phyloP scores from a whole-genome alignment of 805 yeast species.

The Nakazawaea siamensis region DNA sequence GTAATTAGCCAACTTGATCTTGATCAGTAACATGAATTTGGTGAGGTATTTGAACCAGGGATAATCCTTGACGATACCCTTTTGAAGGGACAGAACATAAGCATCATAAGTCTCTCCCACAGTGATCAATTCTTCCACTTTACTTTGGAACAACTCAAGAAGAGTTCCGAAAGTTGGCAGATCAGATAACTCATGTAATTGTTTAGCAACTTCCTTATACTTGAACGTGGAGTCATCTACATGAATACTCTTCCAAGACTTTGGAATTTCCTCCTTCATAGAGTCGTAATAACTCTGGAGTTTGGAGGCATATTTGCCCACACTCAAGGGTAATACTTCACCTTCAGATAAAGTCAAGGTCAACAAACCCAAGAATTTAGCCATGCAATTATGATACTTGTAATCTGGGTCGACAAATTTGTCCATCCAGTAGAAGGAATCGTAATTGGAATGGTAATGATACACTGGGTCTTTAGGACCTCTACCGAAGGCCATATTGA shows the following conservation, averaged over 20 bases:
- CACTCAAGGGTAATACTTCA: slow-evolving; percentile 44
- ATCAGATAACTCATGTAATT: slow-evolving; percentile 11
- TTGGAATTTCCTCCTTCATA: slow-evolving; percentile 18
- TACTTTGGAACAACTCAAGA: slow-evolving; percentile 6
- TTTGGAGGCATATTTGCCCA: slow-evolving; percentile 36
- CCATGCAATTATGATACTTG: slow-evolving; percentile 43
- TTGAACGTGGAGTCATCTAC: slow-evolving; percentile 3
- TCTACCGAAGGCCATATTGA: slow-evolving; percentile 37
- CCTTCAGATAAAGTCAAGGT: slow-evolving; percentile 46
- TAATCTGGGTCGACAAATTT: slow-evolving; percentile 44
- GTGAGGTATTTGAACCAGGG: slow-evolving; percentile 67
- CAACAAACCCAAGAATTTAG: slow-evolving; percentile 52
- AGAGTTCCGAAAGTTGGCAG: slow-evolving; percentile 11
- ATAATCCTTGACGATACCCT: slow-evolving; percentile 50
- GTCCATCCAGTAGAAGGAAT: slow-evolving; percentile 48
- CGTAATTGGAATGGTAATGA: slow-evolving; percentile 52
- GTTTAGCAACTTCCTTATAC: slow-evolving; percentile 4
- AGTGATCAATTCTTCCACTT: slow-evolving; percentile 13
- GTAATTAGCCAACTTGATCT: slow-evolving; percentile 44
- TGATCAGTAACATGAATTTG: slow-evolving; percentile 52
- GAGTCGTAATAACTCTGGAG: slow-evolving; percentile 28
- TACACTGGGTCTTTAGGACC: slow-evolving; percentile 39
- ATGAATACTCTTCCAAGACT: slow-evolving; percentile 20
- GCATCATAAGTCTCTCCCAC: slow-evolving; percentile 37
- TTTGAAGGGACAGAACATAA: slow-evolving; percentile 37